A percentile compares a stretch with the other conserved stretches of the same genome.
phyloP scores from a whole-genome alignment of 805 yeast genomes.

The Hanseniaspora pseudoguilliermondii region DNA sequence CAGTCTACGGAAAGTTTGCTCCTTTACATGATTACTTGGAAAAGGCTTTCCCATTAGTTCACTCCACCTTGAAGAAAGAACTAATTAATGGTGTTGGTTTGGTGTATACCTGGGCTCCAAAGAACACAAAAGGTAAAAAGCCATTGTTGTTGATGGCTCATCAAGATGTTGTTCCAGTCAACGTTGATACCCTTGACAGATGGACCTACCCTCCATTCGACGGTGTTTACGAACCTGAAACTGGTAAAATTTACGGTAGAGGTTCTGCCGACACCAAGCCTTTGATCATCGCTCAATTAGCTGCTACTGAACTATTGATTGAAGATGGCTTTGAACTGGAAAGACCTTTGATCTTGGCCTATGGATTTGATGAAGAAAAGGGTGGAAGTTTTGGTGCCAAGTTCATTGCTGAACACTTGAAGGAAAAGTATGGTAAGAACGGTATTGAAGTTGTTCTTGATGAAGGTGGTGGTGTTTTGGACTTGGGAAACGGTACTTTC shows the following conservation, averaged over 20 bases:
- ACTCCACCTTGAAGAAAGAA: constrained; percentile 37
- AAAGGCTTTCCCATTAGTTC: constrained; percentile 42
- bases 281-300: constrained; percentile 48
- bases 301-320: constrained; percentile 43
- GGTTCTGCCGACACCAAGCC: constrained; percentile 67
- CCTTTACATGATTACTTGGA: constrained; percentile 43
- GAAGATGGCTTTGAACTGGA: constrained; percentile 9
- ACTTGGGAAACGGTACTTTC: constrained; percentile 29
- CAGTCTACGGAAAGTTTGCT: constrained; percentile 21
- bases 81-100: constrained; percentile 52
- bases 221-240: constrained; percentile 46
- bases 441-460: constrained; percentile 51
- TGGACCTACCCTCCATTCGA: constrained; percentile 60
- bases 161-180: constrained; percentile 72
- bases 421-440: constrained; percentile 42
- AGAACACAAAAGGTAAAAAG: constrained; percentile 37
- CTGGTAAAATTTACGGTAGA: constrained; percentile 54
- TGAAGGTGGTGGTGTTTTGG: constrained; percentile 36
- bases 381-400: constrained; percentile 49
- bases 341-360: constrained; percentile 46
- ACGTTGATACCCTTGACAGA: constrained; percentile 37
- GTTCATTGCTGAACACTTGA: constrained; percentile 32
- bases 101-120: constrained; percentile 46
- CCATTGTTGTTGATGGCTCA: constrained; percentile 66
- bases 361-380: constrained; percentile 66